Conservation (phyloP, 129 eudicot species). For the Escallonia rubra region DNA sequence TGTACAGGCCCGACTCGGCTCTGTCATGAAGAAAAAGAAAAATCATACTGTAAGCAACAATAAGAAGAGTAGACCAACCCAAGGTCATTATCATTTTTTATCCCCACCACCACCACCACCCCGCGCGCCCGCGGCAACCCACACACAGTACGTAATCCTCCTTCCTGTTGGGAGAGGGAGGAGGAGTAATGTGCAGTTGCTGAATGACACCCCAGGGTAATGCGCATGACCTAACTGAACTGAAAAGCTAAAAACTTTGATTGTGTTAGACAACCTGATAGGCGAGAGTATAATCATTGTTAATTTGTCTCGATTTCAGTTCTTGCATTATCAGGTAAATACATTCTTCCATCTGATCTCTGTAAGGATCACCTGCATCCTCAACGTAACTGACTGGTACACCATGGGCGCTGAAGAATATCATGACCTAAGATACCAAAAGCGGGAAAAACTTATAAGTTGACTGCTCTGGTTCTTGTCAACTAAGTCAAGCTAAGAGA, state of each 20-base stretch:
- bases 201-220: no score
- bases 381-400: slow-evolving; percentile 86
- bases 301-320: slow-evolving; percentile 69
- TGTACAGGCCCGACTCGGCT: slow-evolving; percentile 98
- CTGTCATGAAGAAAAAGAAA: slow-evolving; percentile 26
- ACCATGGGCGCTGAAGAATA: slow-evolving; percentile 98
- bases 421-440: slow-evolving; percentile 59
- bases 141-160: no score
- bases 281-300: slow-evolving; percentile 71
- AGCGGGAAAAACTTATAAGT: neutral
- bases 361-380: slow-evolving; percentile 96
- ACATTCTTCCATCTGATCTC: slow-evolving; percentile 95
- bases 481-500: slow-evolving; percentile 6
- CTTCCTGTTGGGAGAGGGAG: no score
- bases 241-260: slow-evolving; percentile 3
- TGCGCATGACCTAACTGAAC: neutral
- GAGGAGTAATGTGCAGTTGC: neutral
- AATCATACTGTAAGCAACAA: neutral
- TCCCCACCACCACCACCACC: neutral
- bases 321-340: slow-evolving; percentile 79
- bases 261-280: slow-evolving; percentile 53
- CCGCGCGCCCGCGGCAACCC: neutral
- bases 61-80: neutral
- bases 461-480: no score
- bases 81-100: neutral